phyloP scores from a whole-genome alignment of 352 stramenopile species.

The Globisporangium uncinulatum region DNA sequence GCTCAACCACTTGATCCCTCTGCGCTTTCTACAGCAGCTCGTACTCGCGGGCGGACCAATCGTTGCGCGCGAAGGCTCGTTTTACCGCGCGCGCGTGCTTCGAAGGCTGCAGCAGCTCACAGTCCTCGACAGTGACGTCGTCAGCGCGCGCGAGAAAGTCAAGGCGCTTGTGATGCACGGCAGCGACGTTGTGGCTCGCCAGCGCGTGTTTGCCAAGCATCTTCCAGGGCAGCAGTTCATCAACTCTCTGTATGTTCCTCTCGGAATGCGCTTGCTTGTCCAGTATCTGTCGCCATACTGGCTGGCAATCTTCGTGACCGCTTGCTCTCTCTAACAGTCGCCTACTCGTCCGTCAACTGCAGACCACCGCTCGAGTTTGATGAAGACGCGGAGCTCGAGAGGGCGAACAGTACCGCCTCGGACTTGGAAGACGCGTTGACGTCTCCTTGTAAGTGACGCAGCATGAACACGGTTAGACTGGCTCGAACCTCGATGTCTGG shows the following conservation, averaged over 20 bases:
- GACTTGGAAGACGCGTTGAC: neutral
- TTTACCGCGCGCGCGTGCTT: constrained; percentile 61
- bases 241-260: constrained; percentile 53
- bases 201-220: constrained; percentile 48
- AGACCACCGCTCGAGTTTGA: constrained; percentile 55
- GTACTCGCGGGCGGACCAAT: constrained; percentile 41
- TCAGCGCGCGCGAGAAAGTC: constrained; percentile 69
- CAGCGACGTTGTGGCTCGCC: constrained; percentile 48
- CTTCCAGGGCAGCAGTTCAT: constrained; percentile 49
- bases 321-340: neutral
- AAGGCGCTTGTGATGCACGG: constrained; percentile 75
- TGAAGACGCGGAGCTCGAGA: constrained; percentile 30
- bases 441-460: neutral
- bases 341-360: constrained; percentile 4
- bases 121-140: constrained; percentile 40
- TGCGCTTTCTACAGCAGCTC: constrained; percentile 40
- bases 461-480: constrained; percentile 1
- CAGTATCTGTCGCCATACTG: no score
- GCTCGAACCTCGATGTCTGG: no score
- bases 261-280: neutral
- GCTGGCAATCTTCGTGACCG: no score
- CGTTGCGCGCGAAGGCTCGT: constrained; percentile 26
- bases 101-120: constrained; percentile 52
- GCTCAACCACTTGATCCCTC: constrained; percentile 40
- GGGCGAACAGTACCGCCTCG: neutral